Conservation (phyloP, 306 rosid species). For the Abrus precatorius region DNA sequence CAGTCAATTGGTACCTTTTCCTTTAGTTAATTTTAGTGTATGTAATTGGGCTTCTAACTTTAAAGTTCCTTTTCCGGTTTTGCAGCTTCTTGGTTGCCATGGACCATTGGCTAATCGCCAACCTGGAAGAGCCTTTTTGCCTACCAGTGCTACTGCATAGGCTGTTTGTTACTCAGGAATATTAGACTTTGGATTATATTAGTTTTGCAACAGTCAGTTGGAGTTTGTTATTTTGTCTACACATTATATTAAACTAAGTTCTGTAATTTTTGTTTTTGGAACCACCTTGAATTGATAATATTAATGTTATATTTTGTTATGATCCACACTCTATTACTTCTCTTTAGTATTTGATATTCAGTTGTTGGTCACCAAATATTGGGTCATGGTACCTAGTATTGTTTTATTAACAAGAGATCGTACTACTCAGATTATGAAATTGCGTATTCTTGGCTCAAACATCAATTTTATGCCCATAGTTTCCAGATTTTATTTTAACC, state of each 20-base stretch:
- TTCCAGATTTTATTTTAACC: no score
- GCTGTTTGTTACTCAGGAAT: conserved; percentile 7
- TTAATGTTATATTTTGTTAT: conserved; percentile 6
- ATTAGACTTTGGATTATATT: not conserved
- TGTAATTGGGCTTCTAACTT: not conserved
- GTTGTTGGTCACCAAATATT: not conserved
- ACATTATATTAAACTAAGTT: conserved; percentile 6
- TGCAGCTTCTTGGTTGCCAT: conserved; percentile 32
- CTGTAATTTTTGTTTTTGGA: not conserved
- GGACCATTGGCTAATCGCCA: conserved; percentile 22
- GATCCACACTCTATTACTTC: not conserved
- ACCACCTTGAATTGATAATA: not conserved
- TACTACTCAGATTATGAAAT: not conserved
- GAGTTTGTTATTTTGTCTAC: conserved; percentile 3
- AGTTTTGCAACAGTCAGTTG: conserved; percentile 11
- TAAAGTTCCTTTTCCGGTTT: not conserved
- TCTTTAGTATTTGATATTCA: not conserved
- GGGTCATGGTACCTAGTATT: not conserved
- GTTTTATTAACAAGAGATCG: not conserved
- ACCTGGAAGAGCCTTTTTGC: conserved; percentile 52
- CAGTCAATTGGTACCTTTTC: not conserved
- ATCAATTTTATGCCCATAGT: not conserved
- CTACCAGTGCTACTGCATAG: conserved; percentile 44
- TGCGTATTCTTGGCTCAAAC: not conserved
- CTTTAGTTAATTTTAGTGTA: not conserved